phyloP scores from a whole-genome alignment of 352 stramenopile genomes.

The Phytophthora agathidicida region DNA sequence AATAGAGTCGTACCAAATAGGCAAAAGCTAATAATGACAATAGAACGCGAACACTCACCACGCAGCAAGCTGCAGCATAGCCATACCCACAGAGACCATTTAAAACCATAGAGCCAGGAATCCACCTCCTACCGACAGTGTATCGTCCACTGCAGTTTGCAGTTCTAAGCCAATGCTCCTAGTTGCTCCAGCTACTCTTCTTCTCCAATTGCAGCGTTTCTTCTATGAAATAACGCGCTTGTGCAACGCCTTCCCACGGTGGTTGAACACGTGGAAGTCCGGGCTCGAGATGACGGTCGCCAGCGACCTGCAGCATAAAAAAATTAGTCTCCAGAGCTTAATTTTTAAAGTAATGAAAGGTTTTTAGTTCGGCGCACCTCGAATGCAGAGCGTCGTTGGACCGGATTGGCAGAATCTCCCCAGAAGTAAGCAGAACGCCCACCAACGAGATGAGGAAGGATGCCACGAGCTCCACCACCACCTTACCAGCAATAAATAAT shows the following conservation, averaged over 20 bases:
- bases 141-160: neutral
- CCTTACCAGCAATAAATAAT: constrained; percentile 31
- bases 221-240: constrained; percentile 60
- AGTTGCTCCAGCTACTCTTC: neutral
- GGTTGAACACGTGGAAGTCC: constrained; percentile 86
- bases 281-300: constrained; percentile 65
- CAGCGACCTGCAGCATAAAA: constrained; percentile 53
- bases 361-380: constrained; percentile 39
- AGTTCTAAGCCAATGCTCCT: neutral
- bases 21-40: constrained; percentile 32
- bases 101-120: no score
- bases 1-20: constrained; percentile 28
- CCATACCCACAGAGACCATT: no score
- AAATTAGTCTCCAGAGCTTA: constrained; percentile 4
- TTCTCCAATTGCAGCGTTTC: neutral
- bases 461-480: constrained; percentile 71
- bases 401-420: constrained; percentile 76
- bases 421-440: constrained; percentile 71
- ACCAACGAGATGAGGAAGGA: constrained; percentile 73
- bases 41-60: constrained; percentile 15
- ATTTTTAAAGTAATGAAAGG: neutral
- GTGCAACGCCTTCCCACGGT: constrained; percentile 77
- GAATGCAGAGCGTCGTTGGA: constrained; percentile 72
- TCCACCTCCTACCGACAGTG: constrained; percentile 4
- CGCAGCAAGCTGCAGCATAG: constrained; percentile 11